Evolutionary conservation across 495 filamentous ascomycete species (phyloP), one percentile per base, ranked within the genome.

Genomic region (Podospora pseudoanserina): DNA sequence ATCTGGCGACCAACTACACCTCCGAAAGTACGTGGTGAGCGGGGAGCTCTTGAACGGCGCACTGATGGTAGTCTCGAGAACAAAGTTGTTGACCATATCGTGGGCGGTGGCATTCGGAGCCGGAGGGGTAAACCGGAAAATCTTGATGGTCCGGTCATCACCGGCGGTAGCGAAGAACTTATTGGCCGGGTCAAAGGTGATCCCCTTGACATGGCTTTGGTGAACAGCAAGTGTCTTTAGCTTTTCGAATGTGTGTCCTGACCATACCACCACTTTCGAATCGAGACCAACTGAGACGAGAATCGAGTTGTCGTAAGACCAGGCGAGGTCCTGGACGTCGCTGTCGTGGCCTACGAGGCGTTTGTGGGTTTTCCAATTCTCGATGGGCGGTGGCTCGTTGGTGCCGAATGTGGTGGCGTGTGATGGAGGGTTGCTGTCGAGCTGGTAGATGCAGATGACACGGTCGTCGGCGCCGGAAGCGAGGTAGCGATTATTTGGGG

Each of bases 151-250:
- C 34, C 95, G 89, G 75, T 99, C 95, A 76, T 99, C 95, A 79
- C 92, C 96, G 0, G 95, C 93, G 1, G 95, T 99, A 30, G 95
- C 95, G 79, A 99, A 99, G 82, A 96, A 98, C 75, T 98, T 98
- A 80, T 97, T 98, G 20, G 96, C 96, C 1, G 95, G 95, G 74
- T 99, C 95, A 75, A 99, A 99, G 1, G 93, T 96, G 73, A 99
- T 92, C 27, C 95, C 95, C 78, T 99, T 99, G 76, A 99, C 96
- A 74, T 97, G 95, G 74, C 93, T 97, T 75, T 96, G 91, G 73
- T 99, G 95, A 55, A 92, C 87, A 7, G 91, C 87, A 13, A 99
- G 82, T 3, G 90, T 92, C 83, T 97, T 98, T 64, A 99, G 84
- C 81, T 96, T 97, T 79, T 99, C 95, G 72, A 99, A 99, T 19